Conservation (phyloP, 495 filamentous ascomycete genomes). For the Diplogelasinospora grovesii region DNA sequence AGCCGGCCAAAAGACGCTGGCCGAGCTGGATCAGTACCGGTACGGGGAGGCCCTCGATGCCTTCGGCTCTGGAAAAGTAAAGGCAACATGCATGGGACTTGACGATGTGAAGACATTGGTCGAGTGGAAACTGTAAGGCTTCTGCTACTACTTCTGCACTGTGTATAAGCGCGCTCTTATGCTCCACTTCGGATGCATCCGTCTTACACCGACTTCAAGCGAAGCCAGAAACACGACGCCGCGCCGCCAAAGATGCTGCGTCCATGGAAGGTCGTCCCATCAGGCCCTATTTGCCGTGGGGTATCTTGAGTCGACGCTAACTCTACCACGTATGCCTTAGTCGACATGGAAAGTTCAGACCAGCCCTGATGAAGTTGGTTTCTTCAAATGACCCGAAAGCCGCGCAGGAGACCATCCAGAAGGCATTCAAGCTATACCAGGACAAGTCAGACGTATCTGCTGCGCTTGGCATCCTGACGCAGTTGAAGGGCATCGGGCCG, state of each 20-base stretch:
- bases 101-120: constrained; percentile 49
- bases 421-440: constrained; percentile 44
- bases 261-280: no score
- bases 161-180: no score
- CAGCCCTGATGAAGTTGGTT: constrained; percentile 58
- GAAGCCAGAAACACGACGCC: no score
- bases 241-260: no score
- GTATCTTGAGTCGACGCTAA: no score
- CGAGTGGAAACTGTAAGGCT: constrained; percentile 69
- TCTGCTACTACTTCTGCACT: no score
- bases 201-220: no score
- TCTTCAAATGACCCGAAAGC: constrained; percentile 47
- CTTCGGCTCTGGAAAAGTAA: constrained; percentile 26
- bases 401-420: constrained; percentile 37
- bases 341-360: constrained; percentile 65
- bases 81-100: constrained; percentile 26
- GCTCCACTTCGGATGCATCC: no score
- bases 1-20: constrained; percentile 36
- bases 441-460: constrained; percentile 36
- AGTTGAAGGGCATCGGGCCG: constrained; percentile 58
- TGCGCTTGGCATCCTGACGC: constrained; percentile 44
- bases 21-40: constrained; percentile 42
- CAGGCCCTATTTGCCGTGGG: no score
- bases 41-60: constrained; percentile 35
- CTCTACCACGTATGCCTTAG: no score